A percentile compares a stretch with the other conserved stretches of the same genome.
Evolutionary conservation across 164 flowering plant species (phyloP).

Genomic region (Tetrastigma voinierianum): DNA sequence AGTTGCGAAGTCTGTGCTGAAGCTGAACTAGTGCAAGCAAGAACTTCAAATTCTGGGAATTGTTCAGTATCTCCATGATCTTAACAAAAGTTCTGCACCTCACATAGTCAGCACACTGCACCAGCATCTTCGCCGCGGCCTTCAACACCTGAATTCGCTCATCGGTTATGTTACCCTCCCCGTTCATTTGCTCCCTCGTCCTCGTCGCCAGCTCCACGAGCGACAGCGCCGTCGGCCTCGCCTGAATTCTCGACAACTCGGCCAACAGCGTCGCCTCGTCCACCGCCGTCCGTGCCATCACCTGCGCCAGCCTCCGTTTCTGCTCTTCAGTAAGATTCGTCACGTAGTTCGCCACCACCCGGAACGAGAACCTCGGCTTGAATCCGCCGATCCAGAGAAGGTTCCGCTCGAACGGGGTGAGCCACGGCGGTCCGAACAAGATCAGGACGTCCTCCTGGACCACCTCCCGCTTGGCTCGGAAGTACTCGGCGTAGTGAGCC

Average conservation of each 20-base stretch:
- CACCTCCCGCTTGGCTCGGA: background rate
- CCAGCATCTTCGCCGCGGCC: constrained; percentile 16
- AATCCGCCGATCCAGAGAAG: constrained; percentile 15
- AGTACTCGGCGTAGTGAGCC: constrained; percentile 11
- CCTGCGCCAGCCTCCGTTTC: background rate
- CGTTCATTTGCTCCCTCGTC: background rate
- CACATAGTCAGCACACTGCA: constrained; percentile 20
- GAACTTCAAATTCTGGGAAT: background rate
- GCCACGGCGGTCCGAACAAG: constrained; percentile 14
- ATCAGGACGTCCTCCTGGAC: constrained; percentile 2
- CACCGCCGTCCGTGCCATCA: constrained; percentile 16
- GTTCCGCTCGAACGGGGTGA: constrained; percentile 7
- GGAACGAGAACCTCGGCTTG: constrained; percentile 8
- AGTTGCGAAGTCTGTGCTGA: no score
- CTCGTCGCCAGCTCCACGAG: constrained; percentile 2
- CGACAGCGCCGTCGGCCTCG: constrained; percentile 15
- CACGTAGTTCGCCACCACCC: background rate
- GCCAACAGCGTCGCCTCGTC: constrained; percentile 17
- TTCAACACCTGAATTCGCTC: constrained; percentile 17
- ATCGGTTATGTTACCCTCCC: background rate
- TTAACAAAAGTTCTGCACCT: constrained; percentile 1
- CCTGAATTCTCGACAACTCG: constrained; percentile 18
- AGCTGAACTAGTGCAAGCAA: no score
- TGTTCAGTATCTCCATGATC: constrained; percentile 5
- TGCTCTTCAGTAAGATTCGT: constrained; percentile 2